Percentiles rank a stretch among this genome's conserved stretches.
These are phyloP conservation scores for Paulownia fortunei DNA, from an alignment of 257 asterid genomes.

Conservation along the genomic window DNA sequence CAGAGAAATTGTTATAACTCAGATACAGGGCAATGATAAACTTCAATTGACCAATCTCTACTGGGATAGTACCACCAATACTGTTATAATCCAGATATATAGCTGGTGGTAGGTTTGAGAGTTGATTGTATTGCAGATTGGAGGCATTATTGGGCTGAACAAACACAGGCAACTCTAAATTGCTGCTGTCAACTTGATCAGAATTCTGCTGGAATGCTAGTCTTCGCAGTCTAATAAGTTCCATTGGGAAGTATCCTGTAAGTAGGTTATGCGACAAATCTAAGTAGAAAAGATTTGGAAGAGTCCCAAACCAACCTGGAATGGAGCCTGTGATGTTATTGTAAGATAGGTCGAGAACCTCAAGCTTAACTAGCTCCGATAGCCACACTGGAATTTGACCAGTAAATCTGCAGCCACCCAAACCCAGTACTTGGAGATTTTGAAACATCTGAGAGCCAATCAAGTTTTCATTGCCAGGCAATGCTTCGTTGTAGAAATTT, in stretches of 20 bases:
- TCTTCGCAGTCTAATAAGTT: conserved; percentile 56
- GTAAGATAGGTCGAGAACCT: conserved; percentile 77
- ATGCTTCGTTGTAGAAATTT: conserved; percentile 68
- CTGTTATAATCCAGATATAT: conserved; percentile 67
- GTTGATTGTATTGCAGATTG: conserved; percentile 77
- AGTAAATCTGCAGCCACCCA: conserved; percentile 77
- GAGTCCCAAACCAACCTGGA: conserved; percentile 80
- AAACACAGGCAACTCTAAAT: conserved; percentile 86
- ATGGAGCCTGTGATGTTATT: conserved; percentile 63
- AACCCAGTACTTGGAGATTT: conserved; percentile 66
- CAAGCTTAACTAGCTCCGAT: conserved; percentile 51
- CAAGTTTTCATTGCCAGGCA: conserved; percentile 56
- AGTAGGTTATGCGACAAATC: conserved; percentile 76
- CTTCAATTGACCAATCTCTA: conserved; percentile 73
- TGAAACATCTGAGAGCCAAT: conserved; percentile 55
- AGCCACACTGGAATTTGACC: conserved; percentile 83
- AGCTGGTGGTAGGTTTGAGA: conserved; percentile 84
- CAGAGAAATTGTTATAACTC: conserved; percentile 68
- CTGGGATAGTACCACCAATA: conserved; percentile 71
- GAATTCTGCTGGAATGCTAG: conserved; percentile 58
- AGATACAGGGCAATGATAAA: conserved; percentile 74
- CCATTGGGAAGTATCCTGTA: conserved; percentile 70
- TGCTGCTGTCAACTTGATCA: conserved; percentile 59
- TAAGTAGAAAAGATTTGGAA: conserved; percentile 80
- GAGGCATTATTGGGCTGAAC: conserved; percentile 86